A percentile compares a stretch with the other conserved stretches of the same genome.
These are phyloP conservation scores for Yarrowia phangngaensis DNA, from an alignment of 805 yeast genomes.

Conservation along the genomic window DNA sequence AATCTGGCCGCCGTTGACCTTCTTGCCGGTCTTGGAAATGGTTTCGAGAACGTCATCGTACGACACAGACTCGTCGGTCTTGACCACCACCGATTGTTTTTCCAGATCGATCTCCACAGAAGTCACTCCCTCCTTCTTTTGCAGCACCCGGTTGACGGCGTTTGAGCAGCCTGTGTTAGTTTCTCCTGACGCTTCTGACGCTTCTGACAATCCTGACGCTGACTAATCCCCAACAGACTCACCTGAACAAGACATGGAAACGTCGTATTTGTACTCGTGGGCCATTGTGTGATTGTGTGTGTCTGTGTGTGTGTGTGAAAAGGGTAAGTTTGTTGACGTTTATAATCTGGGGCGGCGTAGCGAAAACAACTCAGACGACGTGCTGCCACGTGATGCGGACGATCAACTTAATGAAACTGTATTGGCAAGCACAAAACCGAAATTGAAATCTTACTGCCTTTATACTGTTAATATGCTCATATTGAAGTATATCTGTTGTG, in stretches of 20 bases:
- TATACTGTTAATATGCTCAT: too few species aligned
- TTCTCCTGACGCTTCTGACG: not conserved
- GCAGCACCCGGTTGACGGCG: constrained; percentile 76
- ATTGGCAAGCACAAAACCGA: constrained; percentile 18
- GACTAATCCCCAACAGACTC: constrained; percentile 31
- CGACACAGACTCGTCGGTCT: constrained; percentile 50
- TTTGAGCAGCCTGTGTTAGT: constrained; percentile 62
- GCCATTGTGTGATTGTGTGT: constrained; percentile 21
- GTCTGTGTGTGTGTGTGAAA: not conserved
- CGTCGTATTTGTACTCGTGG: constrained; percentile 73
- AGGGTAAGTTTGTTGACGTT: not conserved
- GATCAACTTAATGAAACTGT: constrained; percentile 21
- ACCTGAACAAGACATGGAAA: constrained; percentile 78
- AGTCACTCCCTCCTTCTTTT: constrained; percentile 68
- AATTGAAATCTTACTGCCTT: too few species aligned
- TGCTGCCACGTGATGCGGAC: too few species aligned
- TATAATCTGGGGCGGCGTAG: constrained; percentile 4
- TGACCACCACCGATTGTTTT: constrained; percentile 76
- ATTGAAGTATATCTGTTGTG: too few species aligned
- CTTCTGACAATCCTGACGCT: not conserved
- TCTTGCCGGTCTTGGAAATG: constrained; percentile 88
- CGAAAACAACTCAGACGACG: constrained; percentile 14
- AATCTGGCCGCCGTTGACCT: constrained; percentile 61
- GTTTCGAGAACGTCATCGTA: constrained; percentile 78
- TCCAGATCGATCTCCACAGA: constrained; percentile 71